Percentiles rank a stretch among this genome's conserved stretches.
Evolutionary conservation across 2,329 filamentous ascomycete genomes (phyloP).

Genomic region (Sphaerulina vaccinii): DNA sequence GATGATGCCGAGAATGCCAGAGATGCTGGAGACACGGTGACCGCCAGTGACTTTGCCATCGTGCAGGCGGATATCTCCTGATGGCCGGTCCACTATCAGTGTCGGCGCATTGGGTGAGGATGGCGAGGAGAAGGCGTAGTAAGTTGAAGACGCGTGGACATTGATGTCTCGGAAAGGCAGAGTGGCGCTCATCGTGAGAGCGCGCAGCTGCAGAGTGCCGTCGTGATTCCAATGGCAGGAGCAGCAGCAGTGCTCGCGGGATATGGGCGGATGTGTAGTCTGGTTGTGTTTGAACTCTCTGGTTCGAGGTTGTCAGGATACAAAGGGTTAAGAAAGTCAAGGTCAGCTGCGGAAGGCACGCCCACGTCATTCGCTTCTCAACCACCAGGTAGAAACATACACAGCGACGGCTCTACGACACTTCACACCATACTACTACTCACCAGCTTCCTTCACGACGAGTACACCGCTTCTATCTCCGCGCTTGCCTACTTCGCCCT

Average conservation of each 20-base stretch:
- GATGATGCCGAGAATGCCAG: slow-evolving; percentile 91
- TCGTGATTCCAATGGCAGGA: background rate
- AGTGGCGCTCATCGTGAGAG: slow-evolving; percentile 47
- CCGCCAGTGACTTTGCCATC: slow-evolving; percentile 73
- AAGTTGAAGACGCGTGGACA: slow-evolving; percentile 83
- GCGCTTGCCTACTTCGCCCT: background rate
- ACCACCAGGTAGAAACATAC: no score
- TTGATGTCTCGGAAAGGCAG: slow-evolving; percentile 95
- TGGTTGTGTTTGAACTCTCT: no score
- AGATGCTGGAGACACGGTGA: slow-evolving; percentile 88
- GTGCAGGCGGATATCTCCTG: slow-evolving; percentile 81
- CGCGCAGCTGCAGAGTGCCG: background rate
- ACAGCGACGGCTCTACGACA: background rate
- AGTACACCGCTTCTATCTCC: background rate
- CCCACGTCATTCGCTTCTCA: no score
- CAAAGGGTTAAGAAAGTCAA: no score
- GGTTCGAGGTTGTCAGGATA: no score
- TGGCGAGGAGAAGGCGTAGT: slow-evolving; percentile 95
- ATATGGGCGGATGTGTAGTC: background rate
- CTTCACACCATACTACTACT: background rate
- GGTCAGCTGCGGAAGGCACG: no score
- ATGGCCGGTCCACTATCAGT: slow-evolving; percentile 85
- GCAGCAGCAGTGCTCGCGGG: background rate
- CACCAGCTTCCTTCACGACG: background rate
- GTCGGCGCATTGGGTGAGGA: slow-evolving; percentile 87